Percentiles rank a stretch among this genome's conserved stretches.
Conservation (phyloP, 257 asterid species). For the Fraxinus excelsior region DNA sequence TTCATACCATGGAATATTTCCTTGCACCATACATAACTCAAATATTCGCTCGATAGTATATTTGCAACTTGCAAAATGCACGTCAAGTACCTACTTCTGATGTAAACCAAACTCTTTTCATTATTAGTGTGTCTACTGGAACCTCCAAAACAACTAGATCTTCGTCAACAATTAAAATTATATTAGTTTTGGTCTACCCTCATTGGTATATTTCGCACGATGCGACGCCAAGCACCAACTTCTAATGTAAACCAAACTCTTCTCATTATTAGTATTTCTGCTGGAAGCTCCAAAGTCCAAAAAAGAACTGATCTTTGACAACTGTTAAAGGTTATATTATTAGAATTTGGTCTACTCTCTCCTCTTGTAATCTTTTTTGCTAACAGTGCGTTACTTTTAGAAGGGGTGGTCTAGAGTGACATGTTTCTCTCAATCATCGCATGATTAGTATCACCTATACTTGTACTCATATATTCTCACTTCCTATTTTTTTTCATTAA, state of each 20-base stretch:
- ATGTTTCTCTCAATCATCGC: not conserved
- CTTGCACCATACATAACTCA: too few relatives aligned
- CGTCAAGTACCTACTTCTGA: not conserved
- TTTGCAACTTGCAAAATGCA: constrained; percentile 8
- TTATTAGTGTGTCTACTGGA: not conserved
- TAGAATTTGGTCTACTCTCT: not conserved
- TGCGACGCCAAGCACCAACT: not conserved
- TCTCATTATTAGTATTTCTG: too few relatives aligned
- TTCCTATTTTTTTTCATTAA: not conserved
- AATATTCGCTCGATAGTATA: not conserved
- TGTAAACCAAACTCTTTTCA: constrained; percentile 2
- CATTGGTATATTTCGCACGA: too few relatives aligned
- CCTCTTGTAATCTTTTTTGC: not conserved
- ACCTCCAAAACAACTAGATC: not conserved
- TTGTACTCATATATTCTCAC: not conserved
- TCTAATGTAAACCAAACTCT: not conserved
- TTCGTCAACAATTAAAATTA: not conserved
- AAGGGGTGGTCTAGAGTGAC: not conserved
- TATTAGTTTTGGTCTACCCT: too few relatives aligned
- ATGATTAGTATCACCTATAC: not conserved
- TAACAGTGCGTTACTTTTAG: not conserved
- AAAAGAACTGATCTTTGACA: too few relatives aligned
- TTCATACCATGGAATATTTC: too few relatives aligned
- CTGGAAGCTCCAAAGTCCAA: too few relatives aligned
- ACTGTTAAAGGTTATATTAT: too few relatives aligned